phyloP scores from a whole-genome alignment of 2,329 filamentous ascomycete species.

The Microdochium nivale region DNA sequence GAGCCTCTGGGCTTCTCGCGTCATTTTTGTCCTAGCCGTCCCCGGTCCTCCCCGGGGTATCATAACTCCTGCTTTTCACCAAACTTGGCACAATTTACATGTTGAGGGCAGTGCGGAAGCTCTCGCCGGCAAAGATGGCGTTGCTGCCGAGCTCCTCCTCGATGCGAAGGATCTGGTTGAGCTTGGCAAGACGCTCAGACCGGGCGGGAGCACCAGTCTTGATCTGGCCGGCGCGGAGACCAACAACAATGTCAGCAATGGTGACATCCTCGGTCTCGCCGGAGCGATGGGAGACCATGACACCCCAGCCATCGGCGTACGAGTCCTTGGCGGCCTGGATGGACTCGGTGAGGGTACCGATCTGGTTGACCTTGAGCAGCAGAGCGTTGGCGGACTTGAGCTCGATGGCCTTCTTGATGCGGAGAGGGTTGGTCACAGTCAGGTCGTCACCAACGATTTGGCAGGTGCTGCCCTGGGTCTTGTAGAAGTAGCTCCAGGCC shows the following conservation, averaged over 20 bases:
- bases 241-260: conserved; percentile 95
- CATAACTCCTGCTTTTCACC: neutral
- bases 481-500: conserved; percentile 99
- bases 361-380: conserved; percentile 99
- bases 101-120: conserved; percentile 87
- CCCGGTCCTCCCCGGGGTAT: neutral
- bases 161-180: conserved; percentile 99
- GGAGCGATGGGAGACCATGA: conserved; percentile 99
- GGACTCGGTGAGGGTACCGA: conserved; percentile 95
- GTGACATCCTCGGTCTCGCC: conserved; percentile 99
- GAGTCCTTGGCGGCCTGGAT: conserved; percentile 99
- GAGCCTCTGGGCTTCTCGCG: neutral
- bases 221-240: conserved; percentile 95
- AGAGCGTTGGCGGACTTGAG: conserved; percentile 98
- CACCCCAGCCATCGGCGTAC: conserved; percentile 90
- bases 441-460: conserved; percentile 98
- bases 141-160: conserved; percentile 96
- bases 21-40: neutral
- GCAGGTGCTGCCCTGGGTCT: conserved; percentile 74
- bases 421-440: conserved; percentile 97
- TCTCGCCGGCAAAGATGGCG: conserved; percentile 82
- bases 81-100: conserved; percentile 47
- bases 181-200: conserved; percentile 97
- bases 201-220: conserved; percentile 95
- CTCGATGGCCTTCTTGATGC: conserved; percentile 99